Conservation (phyloP, 2,329 filamentous ascomycete species). For the Aspergillus ibericus region DNA sequence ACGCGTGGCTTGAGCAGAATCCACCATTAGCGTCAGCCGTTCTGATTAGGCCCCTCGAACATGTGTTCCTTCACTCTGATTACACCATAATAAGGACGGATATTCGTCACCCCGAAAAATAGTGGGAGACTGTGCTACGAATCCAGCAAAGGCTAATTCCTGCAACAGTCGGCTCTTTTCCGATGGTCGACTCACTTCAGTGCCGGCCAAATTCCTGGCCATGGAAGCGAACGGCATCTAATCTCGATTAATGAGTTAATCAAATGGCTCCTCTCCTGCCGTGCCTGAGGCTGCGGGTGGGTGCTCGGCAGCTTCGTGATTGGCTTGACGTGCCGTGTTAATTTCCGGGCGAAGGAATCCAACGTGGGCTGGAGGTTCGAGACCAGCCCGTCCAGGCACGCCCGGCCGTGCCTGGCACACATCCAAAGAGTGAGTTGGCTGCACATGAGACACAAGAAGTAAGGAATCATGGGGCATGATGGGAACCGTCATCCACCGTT, state of each 20-base stretch:
- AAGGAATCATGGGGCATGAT: constrained; percentile 1
- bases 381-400: constrained; percentile 1
- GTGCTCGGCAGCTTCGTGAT: neutral
- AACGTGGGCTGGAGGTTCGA: constrained; percentile 8
- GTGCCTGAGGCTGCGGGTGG: neutral
- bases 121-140: neutral
- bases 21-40: neutral
- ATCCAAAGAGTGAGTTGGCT: neutral
- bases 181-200: neutral
- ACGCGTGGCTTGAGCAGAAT: neutral
- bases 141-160: neutral
- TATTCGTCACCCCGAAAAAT: neutral
- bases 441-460: neutral
- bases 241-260: constrained; percentile 4
- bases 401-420: neutral
- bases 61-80: neutral
- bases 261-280: neutral
- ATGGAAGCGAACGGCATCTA: neutral
- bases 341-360: constrained; percentile 7
- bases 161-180: neutral
- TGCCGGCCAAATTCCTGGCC: neutral
- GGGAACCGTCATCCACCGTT: neutral
- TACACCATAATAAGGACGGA: neutral
- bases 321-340: constrained; percentile 3
- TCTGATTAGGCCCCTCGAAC: neutral